Base-by-base conservation (phyloP, 257 asterid species). In the Jasminum sambac region DNA sequence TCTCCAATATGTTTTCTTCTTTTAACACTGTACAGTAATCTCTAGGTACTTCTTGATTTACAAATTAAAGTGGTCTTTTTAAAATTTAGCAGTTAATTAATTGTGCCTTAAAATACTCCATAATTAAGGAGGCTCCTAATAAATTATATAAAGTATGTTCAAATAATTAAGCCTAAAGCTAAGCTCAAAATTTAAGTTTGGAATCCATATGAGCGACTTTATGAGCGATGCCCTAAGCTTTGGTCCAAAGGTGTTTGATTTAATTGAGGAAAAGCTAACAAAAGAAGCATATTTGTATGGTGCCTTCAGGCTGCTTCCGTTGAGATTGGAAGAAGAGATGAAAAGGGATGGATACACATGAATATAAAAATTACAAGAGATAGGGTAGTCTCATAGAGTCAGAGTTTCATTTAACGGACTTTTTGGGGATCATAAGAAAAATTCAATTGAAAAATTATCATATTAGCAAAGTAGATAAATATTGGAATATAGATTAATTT, bases 201-300 rank as follows among this genome's bases (percentile, higher is more conserved):
- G 70, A 43, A 55, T 55, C 62, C 9, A 14, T 55, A 19, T 55
- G 59, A 50, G 23, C 17, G 59, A 34, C 62, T 48, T 14, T 37
- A 9, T 48, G 30, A n/a, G n/a, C 24, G 16, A 40, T 41, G 24
- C 52, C 63, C 38, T 41, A 59, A 30, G 58, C 73, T 41, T 59
- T 74, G 30, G 26, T 17, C 19, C 41, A 58, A n/a, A 58, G 58
- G 58, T 43, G 55, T 23, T 64, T 62, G 69, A n/a, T 63, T 62
- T 21, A n/a, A 17, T 19, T 40, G 25, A 2, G 26, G 11, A n/a
- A 37, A 38, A 11, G 44, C 64, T 19, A 19, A 8, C 11, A 6
- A 44, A 62, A 64, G 25, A 65, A 65, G 78, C 84, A 76, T 76
- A 76, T 66, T 60, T 44, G 58, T 69, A 74, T 42, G 69, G 69